Evolutionary conservation across 208 protist genomes (phyloP).

Genomic region (Leishmania amazonensis): DNA sequence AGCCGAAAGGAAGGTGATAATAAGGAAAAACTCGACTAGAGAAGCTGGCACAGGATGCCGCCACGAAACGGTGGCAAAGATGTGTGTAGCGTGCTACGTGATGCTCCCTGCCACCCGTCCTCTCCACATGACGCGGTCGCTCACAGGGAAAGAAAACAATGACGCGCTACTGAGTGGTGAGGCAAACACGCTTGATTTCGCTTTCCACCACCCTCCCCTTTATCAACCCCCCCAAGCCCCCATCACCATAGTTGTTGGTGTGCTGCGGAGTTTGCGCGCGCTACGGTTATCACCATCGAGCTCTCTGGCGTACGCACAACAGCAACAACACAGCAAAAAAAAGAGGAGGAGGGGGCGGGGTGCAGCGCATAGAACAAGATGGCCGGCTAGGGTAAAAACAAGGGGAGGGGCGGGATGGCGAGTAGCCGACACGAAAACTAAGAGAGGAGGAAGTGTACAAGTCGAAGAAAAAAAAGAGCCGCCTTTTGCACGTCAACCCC

Average conservation of each 20-base stretch:
- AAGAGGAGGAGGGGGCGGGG: neutral
- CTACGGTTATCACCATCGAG: neutral
- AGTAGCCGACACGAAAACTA: neutral
- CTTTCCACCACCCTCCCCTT: neutral
- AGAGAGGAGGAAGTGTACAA: neutral
- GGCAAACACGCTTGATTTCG: too few relatives aligned
- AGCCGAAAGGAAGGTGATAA: neutral
- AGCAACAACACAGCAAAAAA: neutral
- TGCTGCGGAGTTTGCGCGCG: neutral
- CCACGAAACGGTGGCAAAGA: neutral
- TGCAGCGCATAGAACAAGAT: neutral
- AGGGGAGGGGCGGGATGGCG: neutral
- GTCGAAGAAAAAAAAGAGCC: neutral
- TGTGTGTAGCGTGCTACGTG: neutral
- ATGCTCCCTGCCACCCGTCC: neutral
- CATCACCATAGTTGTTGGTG: neutral
- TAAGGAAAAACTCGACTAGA: neutral
- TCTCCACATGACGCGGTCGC: neutral
- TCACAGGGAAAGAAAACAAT: neutral
- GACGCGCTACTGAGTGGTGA: neutral
- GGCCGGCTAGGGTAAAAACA: neutral
- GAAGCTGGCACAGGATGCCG: too few relatives aligned
- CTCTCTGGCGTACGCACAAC: neutral
- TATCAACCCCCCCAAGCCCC: neutral
- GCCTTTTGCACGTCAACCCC: neutral